These are phyloP conservation scores for Saksenaea vasiformis DNA, from an alignment of 371 early-diverging fungal genomes.

Conservation along the genomic window DNA sequence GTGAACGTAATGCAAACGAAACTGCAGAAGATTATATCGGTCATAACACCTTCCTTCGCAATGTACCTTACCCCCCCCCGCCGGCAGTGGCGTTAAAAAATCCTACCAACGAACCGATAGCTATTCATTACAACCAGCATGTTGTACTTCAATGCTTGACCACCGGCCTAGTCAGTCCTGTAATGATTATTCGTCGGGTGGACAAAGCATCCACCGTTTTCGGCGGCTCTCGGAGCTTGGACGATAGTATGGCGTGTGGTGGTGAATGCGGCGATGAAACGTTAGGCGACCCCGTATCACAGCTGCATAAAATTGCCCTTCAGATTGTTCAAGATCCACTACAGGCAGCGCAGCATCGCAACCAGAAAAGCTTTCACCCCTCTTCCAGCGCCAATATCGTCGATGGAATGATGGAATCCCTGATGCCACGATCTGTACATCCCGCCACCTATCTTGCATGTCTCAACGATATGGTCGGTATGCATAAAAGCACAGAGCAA, in stretches of 20 bases:
- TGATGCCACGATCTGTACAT: constrained; percentile 6
- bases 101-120: constrained; percentile 50
- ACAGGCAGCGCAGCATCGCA: background rate
- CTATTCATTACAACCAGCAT: constrained; percentile 77
- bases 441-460: constrained; percentile 25
- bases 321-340: constrained; percentile 52
- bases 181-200: constrained; percentile 78
- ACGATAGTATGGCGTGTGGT: constrained; percentile 4
- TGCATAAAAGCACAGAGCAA: constrained; percentile 23
- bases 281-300: constrained; percentile 63
- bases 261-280: constrained; percentile 26
- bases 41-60: constrained; percentile 8
- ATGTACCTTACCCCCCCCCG: constrained; percentile 61
- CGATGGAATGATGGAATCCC: constrained; percentile 12
- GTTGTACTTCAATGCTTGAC: constrained; percentile 74
- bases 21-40: constrained; percentile 13
- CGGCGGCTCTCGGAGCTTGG: constrained; percentile 48
- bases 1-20: constrained; percentile 2
- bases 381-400: background rate
- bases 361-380: constrained; percentile 22
- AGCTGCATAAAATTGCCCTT: constrained; percentile 82
- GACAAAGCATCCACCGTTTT: constrained; percentile 75
- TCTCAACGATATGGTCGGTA: constrained; percentile 30
- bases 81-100: constrained; percentile 63
- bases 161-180: constrained; percentile 77